Percentiles rank a stretch among this genome's conserved stretches.
phyloP scores from a whole-genome alignment of 208 protist species.

The Jaenimonas drosophilae region DNA sequence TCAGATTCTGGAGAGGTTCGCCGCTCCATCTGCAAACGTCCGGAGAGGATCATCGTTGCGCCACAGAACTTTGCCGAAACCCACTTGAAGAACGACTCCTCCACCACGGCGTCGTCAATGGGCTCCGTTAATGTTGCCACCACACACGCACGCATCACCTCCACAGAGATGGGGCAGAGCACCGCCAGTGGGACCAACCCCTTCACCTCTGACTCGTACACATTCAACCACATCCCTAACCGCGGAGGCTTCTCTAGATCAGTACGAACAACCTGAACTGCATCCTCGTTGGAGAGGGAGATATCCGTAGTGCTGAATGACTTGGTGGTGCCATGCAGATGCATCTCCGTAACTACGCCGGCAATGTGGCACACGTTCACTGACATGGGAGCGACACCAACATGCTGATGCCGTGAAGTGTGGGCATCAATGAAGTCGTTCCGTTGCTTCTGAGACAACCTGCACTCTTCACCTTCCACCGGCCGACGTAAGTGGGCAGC shows the following conservation, averaged over 20 bases:
- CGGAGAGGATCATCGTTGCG: conserved; percentile 39
- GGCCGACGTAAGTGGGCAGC: too few relatives aligned
- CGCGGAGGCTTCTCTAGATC: too few relatives aligned
- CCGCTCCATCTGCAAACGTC: conserved; percentile 38
- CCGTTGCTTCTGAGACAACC: too few relatives aligned
- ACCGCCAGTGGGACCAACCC: conserved; percentile 17
- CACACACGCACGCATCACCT: conserved; percentile 7
- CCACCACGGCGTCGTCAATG: too few relatives aligned
- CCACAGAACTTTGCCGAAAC: too few relatives aligned
- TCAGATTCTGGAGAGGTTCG: conserved; percentile 24
- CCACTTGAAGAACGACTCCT: too few relatives aligned
- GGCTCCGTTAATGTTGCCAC: too few relatives aligned
- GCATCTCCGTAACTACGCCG: conserved; percentile 28
- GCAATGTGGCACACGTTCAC: conserved; percentile 42
- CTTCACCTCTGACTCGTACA: conserved; percentile 9
- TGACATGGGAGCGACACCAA: conserved; percentile 1
- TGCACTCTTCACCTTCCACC: too few relatives aligned
- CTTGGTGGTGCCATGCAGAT: too few relatives aligned
- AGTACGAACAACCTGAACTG: too few relatives aligned
- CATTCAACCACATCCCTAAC: conserved; percentile 30
- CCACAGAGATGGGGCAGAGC: conserved; percentile 20
- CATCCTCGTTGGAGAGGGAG: too few relatives aligned
- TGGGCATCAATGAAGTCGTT: conserved; percentile 9
- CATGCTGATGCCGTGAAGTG: not conserved
- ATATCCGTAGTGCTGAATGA: too few relatives aligned